Conservation (phyloP, 2,329 filamentous ascomycete species). For the Trichoderma arundinaceum region DNA sequence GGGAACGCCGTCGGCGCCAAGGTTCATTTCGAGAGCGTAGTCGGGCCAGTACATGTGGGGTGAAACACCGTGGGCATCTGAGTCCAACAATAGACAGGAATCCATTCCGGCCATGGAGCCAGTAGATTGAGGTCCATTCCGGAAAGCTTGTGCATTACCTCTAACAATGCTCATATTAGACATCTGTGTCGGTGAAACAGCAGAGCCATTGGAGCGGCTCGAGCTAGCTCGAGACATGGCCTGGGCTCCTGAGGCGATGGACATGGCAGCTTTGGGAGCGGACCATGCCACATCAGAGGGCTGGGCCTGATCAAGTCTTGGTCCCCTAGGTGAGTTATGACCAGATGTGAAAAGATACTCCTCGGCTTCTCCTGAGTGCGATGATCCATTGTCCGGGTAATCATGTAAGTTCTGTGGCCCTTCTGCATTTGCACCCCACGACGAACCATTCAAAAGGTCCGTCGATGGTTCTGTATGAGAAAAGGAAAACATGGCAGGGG, state of each 20-base stretch:
- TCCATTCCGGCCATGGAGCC: constrained; percentile 55
- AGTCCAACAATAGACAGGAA: constrained; percentile 58
- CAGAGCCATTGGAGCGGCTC: constrained; percentile 50
- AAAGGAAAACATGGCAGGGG: constrained; percentile 62
- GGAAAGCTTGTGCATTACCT: constrained; percentile 55
- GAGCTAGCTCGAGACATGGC: constrained; percentile 50
- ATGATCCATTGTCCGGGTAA: constrained; percentile 57
- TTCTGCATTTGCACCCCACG: constrained; percentile 64
- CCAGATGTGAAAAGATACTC: constrained; percentile 61
- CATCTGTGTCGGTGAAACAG: constrained; percentile 57
- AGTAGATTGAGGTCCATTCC: constrained; percentile 48
- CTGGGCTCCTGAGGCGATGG: constrained; percentile 44
- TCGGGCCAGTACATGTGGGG: constrained; percentile 59
- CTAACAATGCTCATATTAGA: constrained; percentile 56
- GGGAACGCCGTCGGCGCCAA: constrained; percentile 51
- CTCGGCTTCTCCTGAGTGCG: constrained; percentile 59
- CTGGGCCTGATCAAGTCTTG: constrained; percentile 53
- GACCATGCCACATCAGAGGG: constrained; percentile 58
- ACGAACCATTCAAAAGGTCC: constrained; percentile 60
- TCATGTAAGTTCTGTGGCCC: constrained; percentile 65
- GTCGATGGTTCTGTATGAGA: constrained; percentile 64
- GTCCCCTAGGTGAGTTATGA: constrained; percentile 60
- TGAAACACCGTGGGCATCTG: constrained; percentile 53
- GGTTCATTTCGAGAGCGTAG: constrained; percentile 53
- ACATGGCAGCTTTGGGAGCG: constrained; percentile 44